Base-by-base conservation (phyloP, 1,139 yeast genomes). In the Pichia sp. region DNA sequence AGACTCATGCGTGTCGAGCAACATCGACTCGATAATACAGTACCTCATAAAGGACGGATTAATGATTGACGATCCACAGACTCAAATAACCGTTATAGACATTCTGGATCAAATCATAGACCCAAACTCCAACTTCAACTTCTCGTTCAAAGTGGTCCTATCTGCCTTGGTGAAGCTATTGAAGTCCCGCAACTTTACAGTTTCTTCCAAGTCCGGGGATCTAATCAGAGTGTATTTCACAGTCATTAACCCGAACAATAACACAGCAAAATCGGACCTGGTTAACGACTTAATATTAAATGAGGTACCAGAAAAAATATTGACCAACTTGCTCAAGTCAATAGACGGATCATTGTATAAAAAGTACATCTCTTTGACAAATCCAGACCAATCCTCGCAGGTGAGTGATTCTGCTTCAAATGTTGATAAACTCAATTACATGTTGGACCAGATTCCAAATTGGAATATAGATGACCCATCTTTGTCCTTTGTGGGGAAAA, bases 1-100 rank as follows among this genome's bases (percentile, higher is more conserved):
- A 89, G 73, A 82, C n/a, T 43, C 54, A 2, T 77, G 82, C 1
- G 75, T 83, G 6, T 84, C 87, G 0, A 66, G 69, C 1, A 78
- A 78, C 33, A 52, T 57, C 12, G 56, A 54, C 40, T 38, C 30
- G 2, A 83, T 85, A 8, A 91, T 86, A 58, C 59, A 65, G 6
- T 66, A 67, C 6, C 61, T 87, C 31, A 70, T 75, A 20, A 79
- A 78, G 4, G 64, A 72, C n/a, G 92, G 87, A 0, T 73, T 87
- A 46, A 65, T 69, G 16, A 77, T 76, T 63, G 63, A 74, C 7
- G 73, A 73, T 55, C 63, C 71, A 2, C 66, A 61, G 14, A 73
- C 83, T 9, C 73, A 81, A 41, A 67, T 73, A 6, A 85, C 80
- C 56, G 67, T 76, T 1, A 62, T 81, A 12, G 61, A 63, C 5